A percentile compares a stretch with the other conserved stretches of the same genome.
phyloP scores from a whole-genome alignment of 2,329 filamentous ascomycete species.

The Talaromyces marneffei region DNA sequence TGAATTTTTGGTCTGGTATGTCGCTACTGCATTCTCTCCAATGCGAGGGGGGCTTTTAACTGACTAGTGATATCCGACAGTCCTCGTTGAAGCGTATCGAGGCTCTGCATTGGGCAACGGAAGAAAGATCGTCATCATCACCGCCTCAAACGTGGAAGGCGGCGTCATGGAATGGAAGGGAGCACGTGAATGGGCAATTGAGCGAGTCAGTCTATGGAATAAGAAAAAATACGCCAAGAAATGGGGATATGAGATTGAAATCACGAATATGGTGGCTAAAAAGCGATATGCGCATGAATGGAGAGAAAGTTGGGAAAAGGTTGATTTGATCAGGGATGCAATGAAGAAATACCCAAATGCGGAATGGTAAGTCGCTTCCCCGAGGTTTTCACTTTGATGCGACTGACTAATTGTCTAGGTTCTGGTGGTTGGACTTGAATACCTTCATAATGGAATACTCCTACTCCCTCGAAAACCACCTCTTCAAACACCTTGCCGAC shows the following conservation, averaged over 20 bases:
- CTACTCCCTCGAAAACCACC: conserved; percentile 80
- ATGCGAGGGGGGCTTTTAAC: background rate
- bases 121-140: conserved; percentile 84
- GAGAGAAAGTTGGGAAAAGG: conserved; percentile 99
- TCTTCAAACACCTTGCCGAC: conserved; percentile 72
- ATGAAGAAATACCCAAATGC: conserved; percentile 92
- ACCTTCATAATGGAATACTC: conserved; percentile 97
- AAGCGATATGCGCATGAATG: conserved; percentile 98
- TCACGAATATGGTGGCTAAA: conserved; percentile 98
- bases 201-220: conserved; percentile 91
- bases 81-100: conserved; percentile 58
- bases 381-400: too few species aligned
- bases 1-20: conserved; percentile 72
- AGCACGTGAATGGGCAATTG: conserved; percentile 93
- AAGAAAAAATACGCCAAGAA: conserved; percentile 79
- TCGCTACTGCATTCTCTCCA: conserved; percentile 33
- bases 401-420: conserved; percentile 52
- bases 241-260: conserved; percentile 94
- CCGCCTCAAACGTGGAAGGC: conserved; percentile 88
- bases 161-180: conserved; percentile 99
- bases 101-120: conserved; percentile 73
- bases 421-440: conserved; percentile 98
- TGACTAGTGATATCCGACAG: conserved; percentile 41
- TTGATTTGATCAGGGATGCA: conserved; percentile 81
- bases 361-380: conserved; percentile 66